Percentiles rank a stretch among this genome's conserved stretches.
Conservation (phyloP, 192 early-diverging fungal genomes). For the Backusella westeae region DNA sequence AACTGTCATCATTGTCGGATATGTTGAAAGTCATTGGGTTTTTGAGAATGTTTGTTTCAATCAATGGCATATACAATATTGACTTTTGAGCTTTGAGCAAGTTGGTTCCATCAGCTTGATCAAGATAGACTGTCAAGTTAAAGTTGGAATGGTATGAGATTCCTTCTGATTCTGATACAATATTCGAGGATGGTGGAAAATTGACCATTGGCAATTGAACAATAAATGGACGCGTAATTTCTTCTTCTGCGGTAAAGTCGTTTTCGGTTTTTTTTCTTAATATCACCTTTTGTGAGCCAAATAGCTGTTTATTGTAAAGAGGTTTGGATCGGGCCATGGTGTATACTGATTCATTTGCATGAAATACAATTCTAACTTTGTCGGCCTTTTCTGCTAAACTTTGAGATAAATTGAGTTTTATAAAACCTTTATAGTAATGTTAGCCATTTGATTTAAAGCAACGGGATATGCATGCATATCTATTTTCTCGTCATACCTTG, state of each 20-base stretch:
- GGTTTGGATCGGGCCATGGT: not conserved
- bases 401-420: not conserved
- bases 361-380: slow-evolving; percentile 9
- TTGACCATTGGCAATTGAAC: slow-evolving; percentile 1
- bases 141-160: not conserved
- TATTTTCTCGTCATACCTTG: not conserved
- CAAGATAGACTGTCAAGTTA: not conserved
- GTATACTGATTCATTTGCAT: not conserved
- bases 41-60: not conserved
- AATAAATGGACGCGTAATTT: not conserved
- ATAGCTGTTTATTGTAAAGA: not conserved
- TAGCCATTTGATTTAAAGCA: not conserved
- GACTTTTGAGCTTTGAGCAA: not conserved
- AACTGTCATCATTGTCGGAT: not conserved
- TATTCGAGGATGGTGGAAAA: not conserved
- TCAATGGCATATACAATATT: not conserved
- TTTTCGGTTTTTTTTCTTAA: not conserved
- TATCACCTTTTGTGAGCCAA: not conserved
- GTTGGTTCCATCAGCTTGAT: not conserved
- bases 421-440: not conserved
- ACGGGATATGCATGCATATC: not conserved
- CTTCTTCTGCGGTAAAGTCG: not conserved
- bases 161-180: not conserved
- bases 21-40: not conserved
- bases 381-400: not conserved